Evolutionary conservation across 106 monocot species (phyloP).

Genomic region (Allium sativum): DNA sequence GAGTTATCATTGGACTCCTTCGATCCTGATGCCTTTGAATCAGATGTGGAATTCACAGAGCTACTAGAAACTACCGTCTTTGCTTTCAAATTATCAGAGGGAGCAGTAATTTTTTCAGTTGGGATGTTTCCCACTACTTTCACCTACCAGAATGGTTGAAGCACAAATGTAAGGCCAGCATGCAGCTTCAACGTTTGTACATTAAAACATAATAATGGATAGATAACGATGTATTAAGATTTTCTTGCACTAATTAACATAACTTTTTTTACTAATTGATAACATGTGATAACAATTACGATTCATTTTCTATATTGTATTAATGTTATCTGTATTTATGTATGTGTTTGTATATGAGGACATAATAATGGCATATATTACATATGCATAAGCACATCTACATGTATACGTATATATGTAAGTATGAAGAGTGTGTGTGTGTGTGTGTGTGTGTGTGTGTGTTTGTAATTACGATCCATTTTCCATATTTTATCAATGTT

Average conservation of each 20-base stretch:
- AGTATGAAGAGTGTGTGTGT: too few relatives aligned
- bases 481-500: neutral
- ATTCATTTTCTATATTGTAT: neutral
- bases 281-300: neutral
- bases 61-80: conserved; percentile 3
- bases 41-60: neutral
- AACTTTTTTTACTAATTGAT: too few relatives aligned
- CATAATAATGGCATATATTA: neutral
- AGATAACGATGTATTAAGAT: neutral
- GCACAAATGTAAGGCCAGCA: neutral
- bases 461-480: neutral
- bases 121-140: conserved; percentile 30
- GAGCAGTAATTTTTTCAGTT: conserved; percentile 4
- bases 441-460: too few relatives aligned
- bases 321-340: too few relatives aligned
- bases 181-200: neutral
- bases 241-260: neutral
- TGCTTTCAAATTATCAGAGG: conserved; percentile 18
- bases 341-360: too few relatives aligned
- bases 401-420: too few relatives aligned
- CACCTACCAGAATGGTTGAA: conserved; percentile 15
- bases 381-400: too few relatives aligned
- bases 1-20: conserved; percentile 18
- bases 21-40: conserved; percentile 16
- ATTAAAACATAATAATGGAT: neutral